Conservation (phyloP, 2,329 filamentous ascomycete species). For the Alternaria triticimaculans region DNA sequence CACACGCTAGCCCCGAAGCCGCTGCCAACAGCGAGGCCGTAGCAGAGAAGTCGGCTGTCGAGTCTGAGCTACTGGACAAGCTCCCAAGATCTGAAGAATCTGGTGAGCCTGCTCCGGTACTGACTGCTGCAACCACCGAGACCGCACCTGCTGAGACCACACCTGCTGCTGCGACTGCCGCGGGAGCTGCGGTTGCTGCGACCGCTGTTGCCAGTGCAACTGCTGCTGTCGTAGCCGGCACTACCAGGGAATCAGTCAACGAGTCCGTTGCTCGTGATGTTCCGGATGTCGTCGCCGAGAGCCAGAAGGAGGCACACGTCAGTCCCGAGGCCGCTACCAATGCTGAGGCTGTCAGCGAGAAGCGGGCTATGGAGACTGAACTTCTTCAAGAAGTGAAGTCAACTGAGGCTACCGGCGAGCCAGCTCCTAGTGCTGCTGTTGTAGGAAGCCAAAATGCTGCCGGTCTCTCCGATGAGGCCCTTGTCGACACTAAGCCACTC, state of each 20-base stretch:
- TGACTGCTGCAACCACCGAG: constrained; percentile 21
- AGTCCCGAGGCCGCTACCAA: constrained; percentile 71
- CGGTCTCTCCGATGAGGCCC: constrained; percentile 33
- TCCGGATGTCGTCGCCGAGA: constrained; percentile 72
- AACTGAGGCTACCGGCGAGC: constrained; percentile 34
- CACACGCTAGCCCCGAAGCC: constrained; percentile 68
- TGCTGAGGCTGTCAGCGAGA: constrained; percentile 70
- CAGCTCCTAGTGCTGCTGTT: constrained; percentile 38
- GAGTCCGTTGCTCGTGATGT: constrained; percentile 43
- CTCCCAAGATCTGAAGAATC: constrained; percentile 10
- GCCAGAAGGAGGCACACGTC: constrained; percentile 69
- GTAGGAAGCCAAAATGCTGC: constrained; percentile 47
- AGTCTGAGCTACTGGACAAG: constrained; percentile 69
- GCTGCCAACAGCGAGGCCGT: constrained; percentile 70
- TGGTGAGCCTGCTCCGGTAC: constrained; percentile 37
- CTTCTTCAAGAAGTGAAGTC: constrained; percentile 56
- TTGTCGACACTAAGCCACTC: constrained; percentile 37
- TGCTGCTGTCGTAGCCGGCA: constrained; percentile 6
- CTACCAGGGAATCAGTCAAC: constrained; percentile 26
- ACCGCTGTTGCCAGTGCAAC: not conserved
- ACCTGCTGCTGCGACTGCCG: not conserved
- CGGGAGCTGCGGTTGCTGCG: not conserved
- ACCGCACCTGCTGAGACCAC: constrained; percentile 11
- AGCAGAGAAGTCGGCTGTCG: constrained; percentile 72
- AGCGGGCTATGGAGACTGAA: constrained; percentile 74